These are phyloP conservation scores for Erigeron canadensis DNA, from an alignment of 129 eudicot genomes.

Conservation along the genomic window DNA sequence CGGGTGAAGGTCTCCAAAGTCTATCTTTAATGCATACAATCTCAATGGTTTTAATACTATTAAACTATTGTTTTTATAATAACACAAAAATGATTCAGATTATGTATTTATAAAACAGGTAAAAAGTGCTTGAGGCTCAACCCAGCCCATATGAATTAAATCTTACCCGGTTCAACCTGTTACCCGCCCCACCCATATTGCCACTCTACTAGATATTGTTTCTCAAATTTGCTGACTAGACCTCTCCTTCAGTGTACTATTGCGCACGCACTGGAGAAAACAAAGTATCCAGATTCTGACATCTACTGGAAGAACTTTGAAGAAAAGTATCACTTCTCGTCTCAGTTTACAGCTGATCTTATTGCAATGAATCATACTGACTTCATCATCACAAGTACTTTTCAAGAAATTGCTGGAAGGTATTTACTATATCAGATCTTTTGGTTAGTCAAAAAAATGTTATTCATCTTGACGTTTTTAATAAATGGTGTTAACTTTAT, in stretches of 20 bases:
- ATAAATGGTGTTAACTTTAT: background rate
- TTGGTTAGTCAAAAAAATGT: background rate
- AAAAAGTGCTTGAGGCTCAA: background rate
- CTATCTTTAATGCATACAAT: too few relatives aligned
- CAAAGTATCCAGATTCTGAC: slow-evolving; percentile 22
- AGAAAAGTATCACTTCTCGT: slow-evolving; percentile 24
- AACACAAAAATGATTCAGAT: too few relatives aligned
- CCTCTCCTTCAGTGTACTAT: slow-evolving; percentile 26
- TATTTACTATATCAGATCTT: background rate
- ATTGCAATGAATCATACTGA: slow-evolving; percentile 35
- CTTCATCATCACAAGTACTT: slow-evolving; percentile 36
- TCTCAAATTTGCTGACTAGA: background rate
- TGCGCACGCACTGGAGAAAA: slow-evolving; percentile 36
- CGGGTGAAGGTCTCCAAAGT: too few relatives aligned
- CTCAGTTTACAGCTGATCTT: slow-evolving; percentile 35
- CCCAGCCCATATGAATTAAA: background rate
- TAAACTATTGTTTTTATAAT: too few relatives aligned
- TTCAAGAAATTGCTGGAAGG: slow-evolving; percentile 25
- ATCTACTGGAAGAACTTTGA: slow-evolving; percentile 2
- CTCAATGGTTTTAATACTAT: too few relatives aligned
- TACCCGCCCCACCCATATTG: background rate
- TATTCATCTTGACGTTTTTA: background rate
- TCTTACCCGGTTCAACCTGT: too few relatives aligned
- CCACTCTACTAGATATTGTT: background rate
- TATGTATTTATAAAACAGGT: background rate